Base-by-base conservation (phyloP, 164 flowering plant genomes). In the Akebia trifoliata region DNA sequence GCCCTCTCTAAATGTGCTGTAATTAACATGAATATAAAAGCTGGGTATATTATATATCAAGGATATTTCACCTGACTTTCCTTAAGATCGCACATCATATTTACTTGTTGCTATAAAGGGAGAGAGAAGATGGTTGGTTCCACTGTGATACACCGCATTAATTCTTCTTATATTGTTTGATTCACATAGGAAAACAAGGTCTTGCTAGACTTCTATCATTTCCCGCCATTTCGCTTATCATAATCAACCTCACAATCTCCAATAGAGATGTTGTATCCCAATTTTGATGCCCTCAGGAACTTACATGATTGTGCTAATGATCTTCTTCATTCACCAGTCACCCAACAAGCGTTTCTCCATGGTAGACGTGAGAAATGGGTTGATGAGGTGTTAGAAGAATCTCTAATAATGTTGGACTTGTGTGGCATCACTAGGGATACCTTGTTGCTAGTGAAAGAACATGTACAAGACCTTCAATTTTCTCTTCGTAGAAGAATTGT, bases 251-350 rank as follows among this genome's bases (percentile, higher is more conserved):
- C 6, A 30, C 15, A 15, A 24, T 34, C 43, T 54, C 14, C 25
- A 26, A 21, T 51, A 35, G 43, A 46, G 44, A 63, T 56, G 54
- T 57, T 44, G 50, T 26, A 38, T 38, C 49, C 37, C 22, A 44
- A 51, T 34, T 64, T 64, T 42, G 30, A 52, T 25, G 42, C 57
- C 7, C 62, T 65, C 9, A 29, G 46, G 29, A 39, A 59, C 48
- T 51, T 59, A 39, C 69, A 59, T 21, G 63, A 65, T 21, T 58
- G 54, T 58, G 69, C 63, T 22, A 66, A 54, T 54, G 64, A 56
- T 47, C 54, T 66, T 22, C 59, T 66, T 20, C 57, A 17, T 22
- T 66, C 36, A 20, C 60, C 64, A 8, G 35, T 61, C 38, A 61
- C 65, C 37, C 57, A 50, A 36, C 52, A 67, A 55, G 61, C 57